Evolutionary conservation across 2,329 filamentous ascomycete species (phyloP).

Genomic region (Xylariaceae sp.): DNA sequence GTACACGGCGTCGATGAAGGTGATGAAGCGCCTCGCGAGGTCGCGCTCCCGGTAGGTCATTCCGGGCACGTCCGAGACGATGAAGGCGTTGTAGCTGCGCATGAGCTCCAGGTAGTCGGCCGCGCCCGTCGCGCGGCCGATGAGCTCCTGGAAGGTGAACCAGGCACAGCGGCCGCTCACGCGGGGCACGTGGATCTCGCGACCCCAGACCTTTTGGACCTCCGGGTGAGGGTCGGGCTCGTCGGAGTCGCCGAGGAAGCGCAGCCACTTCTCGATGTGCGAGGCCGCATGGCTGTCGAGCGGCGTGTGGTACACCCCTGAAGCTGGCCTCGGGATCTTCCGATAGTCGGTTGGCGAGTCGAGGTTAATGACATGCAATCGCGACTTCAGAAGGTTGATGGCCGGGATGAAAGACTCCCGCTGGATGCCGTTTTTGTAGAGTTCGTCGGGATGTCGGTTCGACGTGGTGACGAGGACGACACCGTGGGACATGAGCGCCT

Average conservation of each 20-base stretch:
- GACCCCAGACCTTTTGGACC: constrained; percentile 82
- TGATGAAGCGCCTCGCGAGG: constrained; percentile 88
- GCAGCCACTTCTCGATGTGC: constrained; percentile 93
- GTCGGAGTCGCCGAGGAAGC: constrained; percentile 80
- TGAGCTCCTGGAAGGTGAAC: constrained; percentile 90
- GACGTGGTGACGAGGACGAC: constrained; percentile 93
- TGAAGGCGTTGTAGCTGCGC: constrained; percentile 82
- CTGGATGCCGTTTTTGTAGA: constrained; percentile 98
- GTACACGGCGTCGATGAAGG: constrained; percentile 94
- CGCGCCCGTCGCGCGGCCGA: constrained; percentile 79
- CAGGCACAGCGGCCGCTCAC: constrained; percentile 83
- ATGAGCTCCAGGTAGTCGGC: constrained; percentile 93
- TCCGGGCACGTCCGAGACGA: constrained; percentile 82
- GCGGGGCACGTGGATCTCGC: constrained; percentile 77
- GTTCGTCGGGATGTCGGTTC: constrained; percentile 90
- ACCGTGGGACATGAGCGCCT: constrained; percentile 91
- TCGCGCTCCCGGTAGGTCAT: constrained; percentile 87
- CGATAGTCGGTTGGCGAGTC: constrained; percentile 95
- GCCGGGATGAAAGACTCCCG: constrained; percentile 91
- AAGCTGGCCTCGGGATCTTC: constrained; percentile 88
- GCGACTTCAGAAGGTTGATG: constrained; percentile 80
- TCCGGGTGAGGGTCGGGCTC: constrained; percentile 68
- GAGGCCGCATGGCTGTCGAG: constrained; percentile 68
- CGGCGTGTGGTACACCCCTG: constrained; percentile 87
- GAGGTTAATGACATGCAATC: constrained; percentile 84